Conservation (phyloP, 2,329 filamentous ascomycete genomes). For the Cladosporium sp. region DNA sequence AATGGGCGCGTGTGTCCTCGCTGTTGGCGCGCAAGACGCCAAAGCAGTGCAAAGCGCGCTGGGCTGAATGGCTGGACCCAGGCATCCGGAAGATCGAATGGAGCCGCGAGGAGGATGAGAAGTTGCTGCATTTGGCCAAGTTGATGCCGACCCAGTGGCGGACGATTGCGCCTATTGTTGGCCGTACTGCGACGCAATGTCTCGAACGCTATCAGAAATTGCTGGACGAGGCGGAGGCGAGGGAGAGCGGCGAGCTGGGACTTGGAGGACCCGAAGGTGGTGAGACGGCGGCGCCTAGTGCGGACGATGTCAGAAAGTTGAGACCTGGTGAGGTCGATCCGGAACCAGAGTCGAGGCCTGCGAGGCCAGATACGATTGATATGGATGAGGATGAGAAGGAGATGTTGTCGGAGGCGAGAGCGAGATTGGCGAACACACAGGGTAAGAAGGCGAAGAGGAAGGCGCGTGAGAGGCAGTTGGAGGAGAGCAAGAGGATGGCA, state of each 20-base stretch:
- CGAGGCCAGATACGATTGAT: conserved; percentile 92
- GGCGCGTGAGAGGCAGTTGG: conserved; percentile 88
- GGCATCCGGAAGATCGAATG: conserved; percentile 98
- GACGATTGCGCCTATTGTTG: conserved; percentile 85
- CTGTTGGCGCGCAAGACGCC: conserved; percentile 94
- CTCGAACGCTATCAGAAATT: conserved; percentile 72
- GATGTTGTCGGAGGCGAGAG: conserved; percentile 96
- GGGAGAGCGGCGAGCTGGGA: conserved; percentile 70
- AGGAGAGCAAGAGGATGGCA: conserved; percentile 86
- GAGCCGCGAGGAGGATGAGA: conserved; percentile 98
- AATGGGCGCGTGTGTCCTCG: conserved; percentile 98
- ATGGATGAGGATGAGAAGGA: conserved; percentile 99
- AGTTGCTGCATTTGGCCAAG: conserved; percentile 91
- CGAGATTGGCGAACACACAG: conserved; percentile 93
- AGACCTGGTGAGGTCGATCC: conserved; percentile 86
- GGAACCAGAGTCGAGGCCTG: conserved; percentile 95
- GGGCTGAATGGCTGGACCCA: conserved; percentile 97
- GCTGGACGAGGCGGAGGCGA: conserved; percentile 89
- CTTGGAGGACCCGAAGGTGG: conserved; percentile 81
- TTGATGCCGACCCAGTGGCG: conserved; percentile 99
- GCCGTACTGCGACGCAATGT: conserved; percentile 11
- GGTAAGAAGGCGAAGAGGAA: conserved; percentile 99
- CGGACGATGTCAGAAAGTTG: conserved; percentile 84
- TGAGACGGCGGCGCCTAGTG: conserved; percentile 81
- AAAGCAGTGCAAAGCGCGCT: conserved; percentile 98